Percentiles rank a stretch among this genome's conserved stretches.
Conservation (phyloP, 2,329 filamentous ascomycete species). For the Cladosporium sp. region DNA sequence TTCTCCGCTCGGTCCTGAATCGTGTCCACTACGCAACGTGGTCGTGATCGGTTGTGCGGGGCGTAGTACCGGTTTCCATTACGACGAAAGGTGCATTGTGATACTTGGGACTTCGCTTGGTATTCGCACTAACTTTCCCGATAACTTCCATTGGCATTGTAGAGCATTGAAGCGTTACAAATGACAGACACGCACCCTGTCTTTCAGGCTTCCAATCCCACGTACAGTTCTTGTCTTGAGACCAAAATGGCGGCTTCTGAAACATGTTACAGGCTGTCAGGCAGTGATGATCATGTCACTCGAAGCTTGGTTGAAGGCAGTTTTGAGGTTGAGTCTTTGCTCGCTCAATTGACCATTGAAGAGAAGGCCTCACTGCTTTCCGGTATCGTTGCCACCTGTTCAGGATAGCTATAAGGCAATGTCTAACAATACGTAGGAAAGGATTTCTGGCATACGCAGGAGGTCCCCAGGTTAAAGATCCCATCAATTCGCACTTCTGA, state of each 20-base stretch:
- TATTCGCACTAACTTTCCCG: neutral
- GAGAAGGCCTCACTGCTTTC: constrained; percentile 36
- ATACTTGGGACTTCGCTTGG: neutral
- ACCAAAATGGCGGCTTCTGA: constrained; percentile 10
- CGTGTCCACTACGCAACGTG: neutral
- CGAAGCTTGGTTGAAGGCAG: constrained; percentile 18
- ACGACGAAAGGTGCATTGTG: neutral
- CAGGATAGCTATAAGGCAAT: constrained; percentile 54
- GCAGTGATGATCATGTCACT: neutral
- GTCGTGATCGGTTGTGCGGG: neutral
- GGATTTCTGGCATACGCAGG: constrained; percentile 70
- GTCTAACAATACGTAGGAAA: constrained; percentile 32
- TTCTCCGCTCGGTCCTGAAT: neutral
- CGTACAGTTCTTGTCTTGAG: neutral
- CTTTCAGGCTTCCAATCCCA: neutral
- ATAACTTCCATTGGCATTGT: neutral
- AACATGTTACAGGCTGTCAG: neutral
- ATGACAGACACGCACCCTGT: neutral
- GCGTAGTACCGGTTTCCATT: constrained; percentile 1
- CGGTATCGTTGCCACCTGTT: constrained; percentile 64
- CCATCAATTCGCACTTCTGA: constrained; percentile 67
- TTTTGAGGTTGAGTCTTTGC: constrained; percentile 34
- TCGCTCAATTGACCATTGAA: constrained; percentile 31
- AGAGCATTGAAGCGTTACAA: neutral
- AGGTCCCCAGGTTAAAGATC: constrained; percentile 60